These are phyloP conservation scores for Exophiala sideris DNA, from an alignment of 2,329 filamentous ascomycete genomes.

Conservation along the genomic window DNA sequence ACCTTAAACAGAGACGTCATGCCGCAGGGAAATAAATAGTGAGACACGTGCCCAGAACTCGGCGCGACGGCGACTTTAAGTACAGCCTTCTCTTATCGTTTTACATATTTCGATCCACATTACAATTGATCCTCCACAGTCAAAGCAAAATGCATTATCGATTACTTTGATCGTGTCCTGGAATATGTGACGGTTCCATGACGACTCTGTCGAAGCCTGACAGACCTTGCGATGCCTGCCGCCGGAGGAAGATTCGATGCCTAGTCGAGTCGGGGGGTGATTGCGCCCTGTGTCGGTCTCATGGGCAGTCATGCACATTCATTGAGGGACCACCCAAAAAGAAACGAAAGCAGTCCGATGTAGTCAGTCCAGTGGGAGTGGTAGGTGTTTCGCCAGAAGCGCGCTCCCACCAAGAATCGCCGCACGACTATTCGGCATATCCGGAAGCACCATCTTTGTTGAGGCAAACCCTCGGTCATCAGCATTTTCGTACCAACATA, in stretches of 20 bases:
- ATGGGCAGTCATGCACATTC: slow-evolving; percentile 1
- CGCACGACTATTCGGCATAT: slow-evolving; percentile 5
- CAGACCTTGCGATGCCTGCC: slow-evolving; percentile 9
- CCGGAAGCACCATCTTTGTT: slow-evolving; percentile 1
- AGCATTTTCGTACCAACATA: slow-evolving; percentile 3
- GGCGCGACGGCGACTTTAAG: no score
- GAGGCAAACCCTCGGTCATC: slow-evolving; percentile 4
- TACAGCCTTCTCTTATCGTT: no score
- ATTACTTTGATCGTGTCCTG: no score
- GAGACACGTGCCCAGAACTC: no score
- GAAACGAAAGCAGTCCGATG: slow-evolving; percentile 10
- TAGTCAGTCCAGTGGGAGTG: not conserved
- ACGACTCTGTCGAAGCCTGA: slow-evolving; percentile 6
- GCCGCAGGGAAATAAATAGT: no score
- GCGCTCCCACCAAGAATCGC: not conserved
- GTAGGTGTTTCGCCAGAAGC: slow-evolving; percentile 1
- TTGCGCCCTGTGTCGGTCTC: slow-evolving; percentile 6
- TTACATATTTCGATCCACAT: no score
- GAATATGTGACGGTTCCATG: not conserved
- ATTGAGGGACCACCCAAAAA: slow-evolving; percentile 9
- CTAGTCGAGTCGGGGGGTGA: not conserved
- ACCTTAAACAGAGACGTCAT: no score
- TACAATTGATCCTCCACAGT: no score
- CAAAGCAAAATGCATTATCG: no score
- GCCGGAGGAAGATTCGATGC: slow-evolving; percentile 4